phyloP scores from a whole-genome alignment of 257 asterid genomes.

The Lantana camara region DNA sequence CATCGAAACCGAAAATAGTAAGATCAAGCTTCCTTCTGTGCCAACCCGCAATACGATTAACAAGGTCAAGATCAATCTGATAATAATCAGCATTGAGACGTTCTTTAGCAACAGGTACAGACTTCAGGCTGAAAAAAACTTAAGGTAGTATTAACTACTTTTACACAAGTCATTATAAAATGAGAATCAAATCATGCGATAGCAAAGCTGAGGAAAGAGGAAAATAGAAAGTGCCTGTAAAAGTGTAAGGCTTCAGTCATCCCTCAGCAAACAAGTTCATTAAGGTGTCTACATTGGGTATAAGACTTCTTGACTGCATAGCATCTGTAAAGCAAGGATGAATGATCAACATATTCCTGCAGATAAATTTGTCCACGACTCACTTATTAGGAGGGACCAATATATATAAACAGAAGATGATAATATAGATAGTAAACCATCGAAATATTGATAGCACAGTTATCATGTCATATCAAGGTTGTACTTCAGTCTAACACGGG shows the following conservation, averaged over 20 bases:
- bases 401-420: conserved; percentile 25
- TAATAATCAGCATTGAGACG: conserved; percentile 39
- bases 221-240: conserved; percentile 62
- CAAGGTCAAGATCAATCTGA: conserved; percentile 75
- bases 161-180: too few species aligned
- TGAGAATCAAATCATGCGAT: conserved; percentile 12
- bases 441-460: conserved; percentile 2
- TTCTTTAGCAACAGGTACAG: conserved; percentile 73
- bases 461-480: not conserved
- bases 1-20: conserved; percentile 91
- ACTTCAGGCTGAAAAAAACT: conserved; percentile 70
- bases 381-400: conserved; percentile 18
- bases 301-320: conserved; percentile 86
- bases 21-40: conserved; percentile 74
- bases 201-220: conserved; percentile 18
- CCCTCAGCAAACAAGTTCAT: conserved; percentile 54
- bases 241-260: conserved; percentile 70
- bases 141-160: conserved; percentile 18
- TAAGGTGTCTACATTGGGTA: conserved; percentile 76
- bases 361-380: conserved; percentile 26
- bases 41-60: conserved; percentile 74
- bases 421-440: too few species aligned
- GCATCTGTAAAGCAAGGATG: conserved; percentile 81
- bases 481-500: too few species aligned
- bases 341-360: conserved; percentile 98